Percentiles rank a stretch among this genome's conserved stretches.
These are phyloP conservation scores for Apiospora sp. DNA, from an alignment of 2,329 filamentous ascomycete genomes.

Conservation along the genomic window DNA sequence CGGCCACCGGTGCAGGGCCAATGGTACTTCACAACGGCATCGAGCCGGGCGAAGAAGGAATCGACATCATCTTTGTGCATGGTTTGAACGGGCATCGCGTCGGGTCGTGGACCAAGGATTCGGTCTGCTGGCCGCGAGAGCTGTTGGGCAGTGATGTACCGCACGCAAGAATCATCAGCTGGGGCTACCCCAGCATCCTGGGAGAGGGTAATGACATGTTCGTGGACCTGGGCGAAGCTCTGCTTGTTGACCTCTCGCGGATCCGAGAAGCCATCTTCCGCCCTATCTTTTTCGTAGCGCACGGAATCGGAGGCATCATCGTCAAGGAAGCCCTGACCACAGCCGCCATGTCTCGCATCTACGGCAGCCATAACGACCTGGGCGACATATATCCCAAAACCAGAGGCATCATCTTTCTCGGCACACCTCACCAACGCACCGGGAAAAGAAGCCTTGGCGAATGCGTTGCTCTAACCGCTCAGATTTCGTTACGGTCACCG, in stretches of 20 bases:
- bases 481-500: constrained; percentile 11
- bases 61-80: constrained; percentile 29
- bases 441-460: constrained; percentile 23
- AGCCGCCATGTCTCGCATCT: constrained; percentile 27
- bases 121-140: constrained; percentile 28
- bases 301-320: constrained; percentile 28
- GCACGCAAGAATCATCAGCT: constrained; percentile 26
- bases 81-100: constrained; percentile 26
- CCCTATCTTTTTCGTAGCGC: constrained; percentile 28
- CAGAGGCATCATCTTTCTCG: constrained; percentile 27
- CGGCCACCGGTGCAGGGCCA: constrained; percentile 15
- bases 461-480: constrained; percentile 22
- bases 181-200: constrained; percentile 22
- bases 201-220: constrained; percentile 16
- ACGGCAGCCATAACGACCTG: constrained; percentile 25
- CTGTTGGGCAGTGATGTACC: constrained; percentile 25
- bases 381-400: constrained; percentile 28
- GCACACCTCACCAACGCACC: constrained; percentile 26
- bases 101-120: constrained; percentile 26
- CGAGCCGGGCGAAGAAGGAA: constrained; percentile 11
- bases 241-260: constrained; percentile 24
- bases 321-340: constrained; percentile 28
- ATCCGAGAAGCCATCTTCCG: constrained; percentile 2
- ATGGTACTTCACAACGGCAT: constrained; percentile 21
- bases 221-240: constrained; percentile 16